Evolutionary conservation across 768 basidiomycete species (phyloP), one percentile per base, ranked within the genome.

Genomic region (Russula ochroleuca): DNA sequence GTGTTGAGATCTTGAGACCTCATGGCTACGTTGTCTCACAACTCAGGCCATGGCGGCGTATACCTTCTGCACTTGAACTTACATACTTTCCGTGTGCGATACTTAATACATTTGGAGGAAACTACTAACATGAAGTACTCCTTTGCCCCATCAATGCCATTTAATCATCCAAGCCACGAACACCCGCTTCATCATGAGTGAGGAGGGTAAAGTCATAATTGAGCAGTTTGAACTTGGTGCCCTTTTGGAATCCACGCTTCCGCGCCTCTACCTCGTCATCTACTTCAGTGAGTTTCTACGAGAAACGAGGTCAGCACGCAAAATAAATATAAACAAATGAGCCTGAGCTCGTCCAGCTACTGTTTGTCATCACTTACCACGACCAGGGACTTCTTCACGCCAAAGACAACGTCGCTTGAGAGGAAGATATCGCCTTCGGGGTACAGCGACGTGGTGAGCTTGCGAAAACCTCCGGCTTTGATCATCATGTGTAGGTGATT

Each of bases 401-500:
- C 91, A 73, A 93, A 92, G 3, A 93, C 90, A 13, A 83, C 79
- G 70, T 94, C 92, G 63, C 84, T 90, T 7, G 73, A 74, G 25
- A 93, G 64, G 69, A 82, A 92, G 3, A 77, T 72, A 67, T 91
- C 88, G 5, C 83, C 85, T 60, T 87, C 82, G 15, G 87, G 85
- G 72, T 89, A 94, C 11, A 92, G 72, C 1, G 91, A 84, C 0
- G 91, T 93, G 19, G 79, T 76, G 23, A 94, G 81, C 49, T 82
- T 87, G 70, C 85, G 85, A 72, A 79, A 92, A 35, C 90, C 90
- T 5, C 82, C 80, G 0, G 90, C 88, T 57, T 85, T 75, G 60
- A 92, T 77, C 77, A 84, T 79, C 64, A 93, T 74, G 72, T 94
- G 92, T 54, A 94, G 70, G 72, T 94, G 92, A 50, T 83, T 89